A percentile compares a stretch with the other conserved stretches of the same genome.
These are phyloP conservation scores for Fraxinus baroniana DNA, from an alignment of 305 asterid genomes.

Conservation along the genomic window DNA sequence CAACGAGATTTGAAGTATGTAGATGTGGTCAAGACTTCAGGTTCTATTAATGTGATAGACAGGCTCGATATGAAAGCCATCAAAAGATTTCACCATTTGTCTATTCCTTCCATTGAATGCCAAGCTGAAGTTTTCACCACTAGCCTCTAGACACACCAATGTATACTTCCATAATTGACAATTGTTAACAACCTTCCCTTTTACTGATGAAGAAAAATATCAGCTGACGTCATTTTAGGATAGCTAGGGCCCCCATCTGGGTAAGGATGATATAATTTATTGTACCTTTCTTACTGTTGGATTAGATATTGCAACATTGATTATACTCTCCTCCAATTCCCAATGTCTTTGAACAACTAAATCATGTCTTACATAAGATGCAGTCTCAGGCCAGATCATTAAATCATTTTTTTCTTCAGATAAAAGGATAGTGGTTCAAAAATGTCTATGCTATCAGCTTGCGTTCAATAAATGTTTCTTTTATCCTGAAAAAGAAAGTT, in stretches of 20 bases:
- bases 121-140: slow-evolving; percentile 1
- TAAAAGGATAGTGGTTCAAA: not conserved
- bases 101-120: not conserved
- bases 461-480: not conserved
- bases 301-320: slow-evolving; percentile 2
- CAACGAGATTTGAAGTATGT: not conserved
- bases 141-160: not conserved
- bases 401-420: not conserved
- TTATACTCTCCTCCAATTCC: not conserved
- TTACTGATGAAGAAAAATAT: not conserved
- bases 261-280: not conserved
- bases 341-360: not conserved
- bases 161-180: not conserved
- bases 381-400: not conserved
- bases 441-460: not conserved
- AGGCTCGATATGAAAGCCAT: slow-evolving; percentile 1
- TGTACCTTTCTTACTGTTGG: not conserved
- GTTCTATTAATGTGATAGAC: slow-evolving; percentile 15
- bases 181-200: not conserved
- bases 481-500: not conserved
- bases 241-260: not conserved
- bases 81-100: slow-evolving; percentile 13
- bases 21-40: not conserved
- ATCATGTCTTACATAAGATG: not conserved
- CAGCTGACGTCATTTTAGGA: not conserved